A percentile compares a stretch with the other conserved stretches of the same genome.
phyloP scores from a whole-genome alignment of 2,329 filamentous ascomycete genomes.

The Paramyrothecium roridum region DNA sequence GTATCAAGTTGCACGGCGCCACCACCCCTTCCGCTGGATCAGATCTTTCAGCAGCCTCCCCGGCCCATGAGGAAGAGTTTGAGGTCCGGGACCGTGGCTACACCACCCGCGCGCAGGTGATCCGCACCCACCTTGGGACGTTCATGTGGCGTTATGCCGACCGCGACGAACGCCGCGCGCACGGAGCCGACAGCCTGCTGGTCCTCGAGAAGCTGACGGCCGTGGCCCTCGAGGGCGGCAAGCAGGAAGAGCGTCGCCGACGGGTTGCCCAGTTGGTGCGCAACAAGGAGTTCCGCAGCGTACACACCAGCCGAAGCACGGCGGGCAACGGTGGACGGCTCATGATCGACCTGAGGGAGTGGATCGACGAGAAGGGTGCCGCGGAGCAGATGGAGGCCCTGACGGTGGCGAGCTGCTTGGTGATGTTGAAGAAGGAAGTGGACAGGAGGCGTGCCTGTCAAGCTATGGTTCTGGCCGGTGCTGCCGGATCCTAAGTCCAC shows the following conservation, averaged over 20 bases:
- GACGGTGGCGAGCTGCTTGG: conserved; percentile 52
- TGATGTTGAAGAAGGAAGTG: conserved; percentile 65
- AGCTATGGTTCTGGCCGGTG: conserved; percentile 38
- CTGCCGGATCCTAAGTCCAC: conserved; percentile 4
- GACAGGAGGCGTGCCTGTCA: conserved; percentile 54
- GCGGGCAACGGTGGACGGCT: conserved; percentile 51
- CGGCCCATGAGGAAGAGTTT: conserved; percentile 17
- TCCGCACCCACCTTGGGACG: conserved; percentile 44
- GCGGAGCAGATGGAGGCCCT: conserved; percentile 42
- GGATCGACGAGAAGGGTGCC: conserved; percentile 28
- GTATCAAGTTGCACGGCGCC: conserved; percentile 27
- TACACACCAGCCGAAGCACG: conserved; percentile 29
- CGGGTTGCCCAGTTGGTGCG: conserved; percentile 42
- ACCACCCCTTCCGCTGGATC: neutral
- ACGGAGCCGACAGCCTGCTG: conserved; percentile 39
- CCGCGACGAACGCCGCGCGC: conserved; percentile 40
- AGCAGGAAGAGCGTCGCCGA: conserved; percentile 22
- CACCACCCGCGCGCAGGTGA: conserved; percentile 41
- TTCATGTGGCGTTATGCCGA: conserved; percentile 56
- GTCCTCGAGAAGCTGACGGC: conserved; percentile 46
- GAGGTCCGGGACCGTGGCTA: conserved; percentile 30
- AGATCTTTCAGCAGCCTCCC: neutral
- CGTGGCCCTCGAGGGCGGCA: conserved; percentile 23
- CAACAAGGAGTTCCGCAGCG: conserved; percentile 32
- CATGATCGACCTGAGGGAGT: conserved; percentile 36